These are phyloP conservation scores for Phalaenopsis equestris DNA, from an alignment of 106 monocot genomes.

Conservation along the genomic window DNA sequence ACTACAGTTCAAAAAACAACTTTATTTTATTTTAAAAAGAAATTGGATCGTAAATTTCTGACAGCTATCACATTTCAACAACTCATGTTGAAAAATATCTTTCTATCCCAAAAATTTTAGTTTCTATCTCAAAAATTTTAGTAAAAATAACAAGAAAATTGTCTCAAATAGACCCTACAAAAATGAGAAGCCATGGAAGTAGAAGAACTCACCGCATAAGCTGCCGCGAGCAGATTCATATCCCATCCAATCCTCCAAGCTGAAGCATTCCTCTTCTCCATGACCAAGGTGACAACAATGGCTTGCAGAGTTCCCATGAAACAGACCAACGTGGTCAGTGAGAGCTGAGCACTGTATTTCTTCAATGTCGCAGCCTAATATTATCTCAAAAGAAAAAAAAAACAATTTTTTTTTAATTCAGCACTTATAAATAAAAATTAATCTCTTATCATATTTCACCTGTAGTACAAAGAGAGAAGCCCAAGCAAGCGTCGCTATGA, in stretches of 20 bases:
- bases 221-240: conserved; percentile 96
- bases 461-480: conserved; percentile 39
- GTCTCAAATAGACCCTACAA: neutral
- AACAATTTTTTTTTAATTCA: neutral
- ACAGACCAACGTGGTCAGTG: conserved; percentile 82
- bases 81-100: too few relatives aligned
- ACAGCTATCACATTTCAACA: too few relatives aligned
- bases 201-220: conserved; percentile 59
- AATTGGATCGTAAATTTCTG: too few relatives aligned
- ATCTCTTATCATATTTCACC: conserved; percentile 8
- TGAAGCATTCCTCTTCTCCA: conserved; percentile 62
- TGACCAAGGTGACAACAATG: conserved; percentile 70
- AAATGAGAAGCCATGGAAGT: neutral
- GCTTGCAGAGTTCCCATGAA: conserved; percentile 91
- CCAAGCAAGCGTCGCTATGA: conserved; percentile 30
- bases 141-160: neutral
- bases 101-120: too few relatives aligned
- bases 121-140: too few relatives aligned
- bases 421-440: neutral
- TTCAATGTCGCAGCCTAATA: conserved; percentile 56
- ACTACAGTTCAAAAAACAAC: too few relatives aligned
- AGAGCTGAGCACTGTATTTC: conserved; percentile 61
- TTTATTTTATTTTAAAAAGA: too few relatives aligned
- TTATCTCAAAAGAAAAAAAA: neutral
- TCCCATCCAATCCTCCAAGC: conserved; percentile 84